Evolutionary conservation across 2,329 filamentous ascomycete genomes (phyloP).

Genomic region (Alternaria sp.): DNA sequence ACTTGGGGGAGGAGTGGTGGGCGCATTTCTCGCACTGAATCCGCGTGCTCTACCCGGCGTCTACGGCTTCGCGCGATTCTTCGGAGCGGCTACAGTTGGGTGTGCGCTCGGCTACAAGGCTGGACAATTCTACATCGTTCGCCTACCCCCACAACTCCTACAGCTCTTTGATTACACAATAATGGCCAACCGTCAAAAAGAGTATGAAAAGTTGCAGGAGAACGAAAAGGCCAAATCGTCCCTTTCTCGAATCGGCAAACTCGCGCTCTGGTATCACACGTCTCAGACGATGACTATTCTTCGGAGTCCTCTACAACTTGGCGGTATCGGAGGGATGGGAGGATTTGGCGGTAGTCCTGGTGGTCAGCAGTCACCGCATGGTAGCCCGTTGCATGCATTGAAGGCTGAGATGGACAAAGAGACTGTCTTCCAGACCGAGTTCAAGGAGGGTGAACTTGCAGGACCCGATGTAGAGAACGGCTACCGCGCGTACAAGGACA

Average conservation of each 20-base stretch:
- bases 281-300: conserved; percentile 1
- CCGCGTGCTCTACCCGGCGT: conserved; percentile 23
- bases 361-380: background rate
- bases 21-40: conserved; percentile 19
- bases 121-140: conserved; percentile 1
- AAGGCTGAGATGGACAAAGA: conserved; percentile 7
- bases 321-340: background rate
- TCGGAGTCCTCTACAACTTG: conserved; percentile 4
- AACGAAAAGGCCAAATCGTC: conserved; percentile 17
- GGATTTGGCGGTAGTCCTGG: background rate
- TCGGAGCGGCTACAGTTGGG: conserved; percentile 24
- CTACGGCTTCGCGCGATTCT: conserved; percentile 21
- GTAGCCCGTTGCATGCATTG: background rate
- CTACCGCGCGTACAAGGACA: conserved; percentile 22
- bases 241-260: conserved; percentile 18
- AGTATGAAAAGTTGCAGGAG: conserved; percentile 14
- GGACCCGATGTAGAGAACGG: conserved; percentile 23
- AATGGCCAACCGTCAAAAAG: background rate
- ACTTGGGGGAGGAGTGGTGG: conserved; percentile 22
- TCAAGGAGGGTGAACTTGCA: conserved; percentile 20
- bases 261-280: conserved; percentile 13
- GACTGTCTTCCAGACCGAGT: conserved; percentile 17
- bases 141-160: conserved; percentile 1
- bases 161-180: conserved; percentile 5
- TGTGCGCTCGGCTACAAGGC: conserved; percentile 16